Base-by-base conservation (phyloP, 1,284 basidiomycete genomes). In the Sporisorium sorghi region DNA sequence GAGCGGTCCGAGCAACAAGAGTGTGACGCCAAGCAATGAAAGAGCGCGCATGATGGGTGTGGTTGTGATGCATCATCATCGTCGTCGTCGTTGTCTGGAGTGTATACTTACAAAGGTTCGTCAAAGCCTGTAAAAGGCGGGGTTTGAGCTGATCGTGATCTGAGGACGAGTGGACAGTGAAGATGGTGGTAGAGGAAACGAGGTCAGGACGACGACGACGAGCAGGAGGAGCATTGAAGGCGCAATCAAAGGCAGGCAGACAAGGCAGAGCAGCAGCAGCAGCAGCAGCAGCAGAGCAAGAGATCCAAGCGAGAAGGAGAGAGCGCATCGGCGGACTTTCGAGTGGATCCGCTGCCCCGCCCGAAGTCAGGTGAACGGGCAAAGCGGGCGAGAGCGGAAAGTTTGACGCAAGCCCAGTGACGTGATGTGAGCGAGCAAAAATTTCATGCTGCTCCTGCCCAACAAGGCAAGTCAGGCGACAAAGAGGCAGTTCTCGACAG, bases 81-180 rank as follows among this genome's bases (percentile, higher is more conserved):
- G n/a, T n/a, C 32, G 32, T 33, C 32, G 37, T 19, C 10, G 37
- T 40, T 24, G 15, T 37, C 21, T 21, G 42, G 37, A 11, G 28
- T 30, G 4, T 26, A 44, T 44, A 73, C 70, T 67, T 56, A 73
- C 70, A 63, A 58, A 33, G 49, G 39, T 32, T 73, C 70, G 64
- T 73, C 64, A 40, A 6, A 67, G 70, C 70, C 70, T 73, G 49
- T 26, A 19, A 64, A 68, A 73, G 64, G 64, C 64, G 53, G 42
- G 47, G 33, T 59, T 61, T 40, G 47, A 46, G 47, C 39, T 53
- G 35, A 57, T 47, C 49, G 62, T 54, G 43, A 26, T 52, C 30
- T 40, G 32, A 19, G 51, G 54, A 48, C 52, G 60, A 57, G 48
- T 7, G 44, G 44, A 57, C n/a, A n/a, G n/a, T n/a, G n/a, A 40